Base-by-base conservation (phyloP, 2,329 filamentous ascomycete species). In the Diaporthe sp. region DNA sequence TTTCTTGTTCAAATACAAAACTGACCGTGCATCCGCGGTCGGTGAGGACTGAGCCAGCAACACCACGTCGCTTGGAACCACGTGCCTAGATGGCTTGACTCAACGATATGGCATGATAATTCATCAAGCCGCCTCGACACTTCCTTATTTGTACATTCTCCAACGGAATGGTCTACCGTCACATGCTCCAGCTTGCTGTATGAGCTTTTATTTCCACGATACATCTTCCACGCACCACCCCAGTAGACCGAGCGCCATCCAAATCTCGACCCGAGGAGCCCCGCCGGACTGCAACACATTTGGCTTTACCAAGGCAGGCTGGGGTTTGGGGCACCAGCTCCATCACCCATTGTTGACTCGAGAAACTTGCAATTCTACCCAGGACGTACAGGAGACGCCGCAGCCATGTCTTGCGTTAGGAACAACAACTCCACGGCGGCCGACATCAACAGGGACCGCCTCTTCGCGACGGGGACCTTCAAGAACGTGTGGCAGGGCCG, bases 401-500 rank as follows among this genome's bases (percentile, higher is more conserved):
- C 31, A 4, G n/a, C 65, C 65, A 69, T 69, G 65, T 39, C 65
- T 12, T 17, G 37, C 39, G 59, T 62, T 5, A 65, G 72, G 37
- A 55, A 76, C 28, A 74, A 74, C 62, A 22, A 68, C 51, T 31
- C 72, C 19, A 74, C 72, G n/a, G 61, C 51, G 22, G 72, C 72
- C 51, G 55, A 68, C 53, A 74, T 74, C 61, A 57, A 68, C 37
- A 37, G 61, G 22, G 65, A 69, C 49, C 61, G 31, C 37, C 61
- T 74, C 42, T 74, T 68, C 51, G 72, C 72, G 1, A 46, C 61
- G 2, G 72, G 72, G 37, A 74, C 72, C 22, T 74, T 65, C 72
- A 74, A 74, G 42, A 74, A 74, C 53, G 72, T 74, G 51, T 58
- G 51, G 44, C 72, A 67, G 22, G 72, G 72, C 28, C 61, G 61